phyloP scores from a whole-genome alignment of 257 asterid genomes.

The Fraxinus americana region DNA sequence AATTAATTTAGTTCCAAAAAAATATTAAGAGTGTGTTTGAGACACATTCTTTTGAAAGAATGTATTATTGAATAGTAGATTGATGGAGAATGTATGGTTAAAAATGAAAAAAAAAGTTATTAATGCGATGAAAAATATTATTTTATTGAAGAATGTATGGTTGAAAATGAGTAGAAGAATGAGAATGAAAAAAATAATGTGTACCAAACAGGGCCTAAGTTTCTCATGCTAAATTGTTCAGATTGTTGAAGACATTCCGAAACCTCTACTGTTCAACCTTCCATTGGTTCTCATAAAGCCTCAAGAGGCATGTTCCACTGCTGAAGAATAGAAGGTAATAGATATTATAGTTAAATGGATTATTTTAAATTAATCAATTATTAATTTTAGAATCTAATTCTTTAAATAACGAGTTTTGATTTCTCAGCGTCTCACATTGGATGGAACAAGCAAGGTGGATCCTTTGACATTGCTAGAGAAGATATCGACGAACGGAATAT shows the following conservation, averaged over 20 bases:
- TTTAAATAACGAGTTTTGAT: slow-evolving; percentile 18
- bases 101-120: too few relatives aligned
- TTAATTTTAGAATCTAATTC: not conserved
- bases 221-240: slow-evolving; percentile 29
- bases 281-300: slow-evolving; percentile 97
- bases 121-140: too few relatives aligned
- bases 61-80: too few relatives aligned
- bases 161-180: too few relatives aligned
- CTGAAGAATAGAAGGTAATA: slow-evolving; percentile 92
- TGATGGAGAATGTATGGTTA: too few relatives aligned
- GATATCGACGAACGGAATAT: slow-evolving; percentile 67
- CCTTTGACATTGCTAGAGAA: slow-evolving; percentile 80
- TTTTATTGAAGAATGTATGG: too few relatives aligned
- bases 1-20: not conserved
- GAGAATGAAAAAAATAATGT: too few relatives aligned
- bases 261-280: slow-evolving; percentile 57
- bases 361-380: not conserved
- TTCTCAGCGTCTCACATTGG: slow-evolving; percentile 66
- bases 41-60: too few relatives aligned
- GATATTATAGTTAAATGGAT: slow-evolving; percentile 10
- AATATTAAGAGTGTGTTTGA: not conserved
- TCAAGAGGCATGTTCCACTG: slow-evolving; percentile 91
- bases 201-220: not conserved
- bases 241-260: slow-evolving; percentile 79
- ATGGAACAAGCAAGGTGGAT: slow-evolving; percentile 68